Conservation (phyloP, 176 grass and related monocot genomes). For the Cenchrus fungigraminus region DNA sequence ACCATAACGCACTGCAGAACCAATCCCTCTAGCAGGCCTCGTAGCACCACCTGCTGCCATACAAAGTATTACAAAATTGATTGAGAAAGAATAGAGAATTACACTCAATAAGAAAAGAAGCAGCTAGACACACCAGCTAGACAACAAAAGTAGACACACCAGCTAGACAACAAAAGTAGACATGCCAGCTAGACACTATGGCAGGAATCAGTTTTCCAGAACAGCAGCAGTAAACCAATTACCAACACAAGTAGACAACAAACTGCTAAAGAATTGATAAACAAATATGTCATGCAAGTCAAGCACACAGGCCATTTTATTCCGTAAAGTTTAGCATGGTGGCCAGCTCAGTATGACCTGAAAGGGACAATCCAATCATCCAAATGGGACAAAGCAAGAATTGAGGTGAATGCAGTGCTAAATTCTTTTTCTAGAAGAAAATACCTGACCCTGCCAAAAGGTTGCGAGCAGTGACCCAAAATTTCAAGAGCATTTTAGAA, state of each 20-base stretch:
- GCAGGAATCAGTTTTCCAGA: not conserved
- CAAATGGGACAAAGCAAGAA: not conserved
- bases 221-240: not conserved
- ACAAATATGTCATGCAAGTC: not conserved
- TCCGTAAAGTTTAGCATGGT: not conserved
- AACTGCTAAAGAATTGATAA: not conserved
- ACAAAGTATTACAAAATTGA: not conserved
- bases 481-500: not conserved
- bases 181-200: not conserved
- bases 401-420: not conserved
- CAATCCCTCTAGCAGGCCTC: conserved; percentile 51
- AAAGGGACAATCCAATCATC: not conserved
- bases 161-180: not conserved
- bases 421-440: too few species aligned
- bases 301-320: not conserved
- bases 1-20: conserved; percentile 40
- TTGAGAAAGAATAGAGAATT: too few species aligned
- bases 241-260: not conserved
- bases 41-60: conserved; percentile 31
- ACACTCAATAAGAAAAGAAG: not conserved
- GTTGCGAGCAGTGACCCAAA: not conserved
- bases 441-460: not conserved
- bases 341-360: not conserved
- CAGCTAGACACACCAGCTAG: not conserved
- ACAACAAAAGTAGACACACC: not conserved